phyloP scores from a whole-genome alignment of 2,329 filamentous ascomycete genomes.

The Colletotrichum truncatum region DNA sequence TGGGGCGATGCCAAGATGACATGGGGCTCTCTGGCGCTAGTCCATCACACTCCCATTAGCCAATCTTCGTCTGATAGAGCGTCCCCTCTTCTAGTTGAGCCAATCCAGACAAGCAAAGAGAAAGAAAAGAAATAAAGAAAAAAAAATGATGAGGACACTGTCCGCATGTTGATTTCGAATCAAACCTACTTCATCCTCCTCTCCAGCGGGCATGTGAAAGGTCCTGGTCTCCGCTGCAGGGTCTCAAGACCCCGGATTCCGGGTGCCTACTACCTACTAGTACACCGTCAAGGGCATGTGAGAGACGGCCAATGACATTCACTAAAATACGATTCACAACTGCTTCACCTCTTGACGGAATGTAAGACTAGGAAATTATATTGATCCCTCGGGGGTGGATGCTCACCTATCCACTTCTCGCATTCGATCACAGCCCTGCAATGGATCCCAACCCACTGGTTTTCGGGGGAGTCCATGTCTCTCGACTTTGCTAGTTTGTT shows the following conservation, averaged over 20 bases:
- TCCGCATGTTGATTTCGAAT: not conserved
- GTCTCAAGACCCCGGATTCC: not conserved
- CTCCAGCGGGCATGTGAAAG: not conserved
- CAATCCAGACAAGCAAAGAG: no score
- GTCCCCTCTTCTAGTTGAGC: no score
- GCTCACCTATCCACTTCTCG: not conserved
- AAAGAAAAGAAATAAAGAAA: no score
- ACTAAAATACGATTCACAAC: not conserved
- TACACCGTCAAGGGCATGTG: not conserved
- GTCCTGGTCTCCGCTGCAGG: not conserved
- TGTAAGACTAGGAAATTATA: conserved; percentile 8
- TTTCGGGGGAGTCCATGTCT: not conserved
- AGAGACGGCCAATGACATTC: not conserved
- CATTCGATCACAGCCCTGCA: not conserved
- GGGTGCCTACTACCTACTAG: no score
- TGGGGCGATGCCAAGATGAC: not conserved
- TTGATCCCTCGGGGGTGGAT: not conserved
- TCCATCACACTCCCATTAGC: not conserved
- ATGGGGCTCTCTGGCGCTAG: not conserved
- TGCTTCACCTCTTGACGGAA: not conserved
- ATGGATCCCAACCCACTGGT: not conserved
- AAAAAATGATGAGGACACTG: not conserved
- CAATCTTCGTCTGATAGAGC: not conserved
- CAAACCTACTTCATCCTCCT: not conserved
- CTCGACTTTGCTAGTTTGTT: not conserved